Evolutionary conservation across 2,329 filamentous ascomycete genomes (phyloP).

Genomic region (Phaeosphaeriaceae sp.): DNA sequence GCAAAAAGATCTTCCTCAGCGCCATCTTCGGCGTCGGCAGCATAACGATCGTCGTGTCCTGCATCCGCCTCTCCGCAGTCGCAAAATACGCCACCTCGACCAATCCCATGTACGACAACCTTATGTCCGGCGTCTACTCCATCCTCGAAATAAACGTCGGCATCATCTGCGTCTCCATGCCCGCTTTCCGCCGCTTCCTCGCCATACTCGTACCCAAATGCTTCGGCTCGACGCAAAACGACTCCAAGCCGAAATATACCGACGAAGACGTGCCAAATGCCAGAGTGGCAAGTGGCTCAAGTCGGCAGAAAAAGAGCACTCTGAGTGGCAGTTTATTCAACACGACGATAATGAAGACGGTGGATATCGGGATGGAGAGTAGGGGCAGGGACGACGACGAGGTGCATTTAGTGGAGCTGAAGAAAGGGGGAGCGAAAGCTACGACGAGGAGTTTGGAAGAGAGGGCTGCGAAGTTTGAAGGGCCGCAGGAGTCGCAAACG

Average conservation of each 20-base stretch:
- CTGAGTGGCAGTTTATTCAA: slow-evolving; percentile 12
- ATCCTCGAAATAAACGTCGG: slow-evolving; percentile 24
- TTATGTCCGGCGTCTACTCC: slow-evolving; percentile 20
- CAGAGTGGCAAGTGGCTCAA: background rate
- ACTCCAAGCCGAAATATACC: background rate
- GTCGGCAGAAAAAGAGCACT: slow-evolving; percentile 5
- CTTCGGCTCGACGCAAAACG: slow-evolving; percentile 5
- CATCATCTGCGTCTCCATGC: slow-evolving; percentile 26
- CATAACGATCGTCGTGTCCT: slow-evolving; percentile 46
- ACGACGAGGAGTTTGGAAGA: background rate
- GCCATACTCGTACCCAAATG: slow-evolving; percentile 41
- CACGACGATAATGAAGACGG: slow-evolving; percentile 11
- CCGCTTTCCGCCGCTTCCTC: slow-evolving; percentile 23
- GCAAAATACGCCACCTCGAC: slow-evolving; percentile 49
- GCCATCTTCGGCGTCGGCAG: slow-evolving; percentile 14
- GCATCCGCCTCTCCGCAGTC: slow-evolving; percentile 49
- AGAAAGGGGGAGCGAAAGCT: background rate
- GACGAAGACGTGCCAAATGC: background rate
- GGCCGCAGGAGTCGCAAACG: background rate
- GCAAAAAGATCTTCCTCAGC: slow-evolving; percentile 15
- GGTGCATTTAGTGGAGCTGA: slow-evolving; percentile 7
- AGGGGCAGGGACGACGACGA: slow-evolving; percentile 7
- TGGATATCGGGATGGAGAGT: slow-evolving; percentile 7
- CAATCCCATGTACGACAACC: slow-evolving; percentile 47
- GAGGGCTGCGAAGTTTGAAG: background rate